Evolutionary conservation across 2,329 filamentous ascomycete species (phyloP).

Genomic region (Aureobasidium leucospermi): DNA sequence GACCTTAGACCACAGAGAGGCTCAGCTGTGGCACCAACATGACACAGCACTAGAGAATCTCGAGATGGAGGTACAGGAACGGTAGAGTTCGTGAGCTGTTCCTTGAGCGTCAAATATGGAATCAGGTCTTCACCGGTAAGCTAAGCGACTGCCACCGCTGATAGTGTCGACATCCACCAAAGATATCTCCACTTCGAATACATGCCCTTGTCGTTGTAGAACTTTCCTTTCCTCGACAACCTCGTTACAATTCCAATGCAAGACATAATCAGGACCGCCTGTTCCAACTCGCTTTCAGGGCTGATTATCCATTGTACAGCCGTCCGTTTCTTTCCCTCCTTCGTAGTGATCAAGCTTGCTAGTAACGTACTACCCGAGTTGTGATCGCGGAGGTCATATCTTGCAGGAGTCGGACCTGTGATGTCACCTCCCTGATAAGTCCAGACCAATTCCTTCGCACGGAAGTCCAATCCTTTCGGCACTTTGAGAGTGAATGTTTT

Average conservation of each 20-base stretch:
- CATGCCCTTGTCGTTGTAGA: neutral
- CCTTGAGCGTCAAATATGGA: too few relatives aligned
- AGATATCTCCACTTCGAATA: neutral
- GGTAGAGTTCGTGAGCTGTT: too few relatives aligned
- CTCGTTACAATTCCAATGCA: conserved; percentile 1
- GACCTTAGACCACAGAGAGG: neutral
- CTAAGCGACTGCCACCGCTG: neutral
- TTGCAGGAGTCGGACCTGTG: neutral
- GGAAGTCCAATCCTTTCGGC: neutral
- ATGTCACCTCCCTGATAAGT: neutral
- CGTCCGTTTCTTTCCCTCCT: conserved; percentile 27
- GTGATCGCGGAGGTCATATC: neutral
- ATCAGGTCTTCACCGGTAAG: too few relatives aligned
- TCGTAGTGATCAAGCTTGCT: conserved; percentile 21
- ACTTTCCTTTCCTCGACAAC: conserved; percentile 7
- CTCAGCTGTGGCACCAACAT: too few relatives aligned
- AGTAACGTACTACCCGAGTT: neutral
- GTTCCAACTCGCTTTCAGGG: conserved; percentile 22
- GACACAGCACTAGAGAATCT: neutral
- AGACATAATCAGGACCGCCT: conserved; percentile 4
- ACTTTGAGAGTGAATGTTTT: neutral
- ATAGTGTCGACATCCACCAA: neutral
- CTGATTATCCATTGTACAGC: conserved; percentile 30
- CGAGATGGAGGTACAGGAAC: too few relatives aligned
- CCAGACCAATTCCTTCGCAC: neutral